Evolutionary conservation across 78 protist genomes (phyloP).

Genomic region (Dictyostelium citrinum): DNA sequence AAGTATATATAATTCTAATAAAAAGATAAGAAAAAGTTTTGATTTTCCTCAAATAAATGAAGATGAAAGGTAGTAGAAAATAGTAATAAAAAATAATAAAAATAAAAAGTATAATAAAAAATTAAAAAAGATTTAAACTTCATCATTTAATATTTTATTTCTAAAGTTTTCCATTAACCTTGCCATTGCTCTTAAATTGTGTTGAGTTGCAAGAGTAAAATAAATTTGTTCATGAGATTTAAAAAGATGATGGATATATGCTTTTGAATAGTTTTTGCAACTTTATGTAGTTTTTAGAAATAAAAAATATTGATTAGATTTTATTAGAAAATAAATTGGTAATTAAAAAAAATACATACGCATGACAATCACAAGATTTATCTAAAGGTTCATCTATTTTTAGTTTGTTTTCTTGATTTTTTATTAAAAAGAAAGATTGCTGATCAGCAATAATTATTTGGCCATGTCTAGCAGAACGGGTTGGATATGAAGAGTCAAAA

Average conservation of each 20-base stretch:
- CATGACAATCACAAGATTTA: constrained; percentile 48
- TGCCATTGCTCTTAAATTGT: constrained; percentile 61
- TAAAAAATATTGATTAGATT: not conserved
- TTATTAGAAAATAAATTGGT: no score
- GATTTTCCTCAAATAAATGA: not conserved
- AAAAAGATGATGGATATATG: constrained; percentile 62
- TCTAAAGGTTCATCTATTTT: constrained; percentile 52
- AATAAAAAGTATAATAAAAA: not conserved
- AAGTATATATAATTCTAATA: not conserved
- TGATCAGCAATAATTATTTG: not conserved
- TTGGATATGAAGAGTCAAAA: constrained; percentile 88
- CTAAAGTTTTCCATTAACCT: constrained; percentile 44
- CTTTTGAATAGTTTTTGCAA: constrained; percentile 59
- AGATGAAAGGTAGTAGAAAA: not conserved
- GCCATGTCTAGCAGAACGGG: constrained; percentile 86
- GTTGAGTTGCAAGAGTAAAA: constrained; percentile 66
- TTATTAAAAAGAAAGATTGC: constrained; percentile 11
- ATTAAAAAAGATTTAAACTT: not conserved
- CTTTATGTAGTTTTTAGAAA: not conserved
- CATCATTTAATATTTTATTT: constrained; percentile 34
- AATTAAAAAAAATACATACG: not conserved
- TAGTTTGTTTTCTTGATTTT: not conserved
- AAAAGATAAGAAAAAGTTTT: not conserved
- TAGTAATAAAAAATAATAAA: not conserved
- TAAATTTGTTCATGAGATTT: constrained; percentile 71